phyloP scores from a whole-genome alignment of 805 yeast species.

The Sporopachydermia lactativora region DNA sequence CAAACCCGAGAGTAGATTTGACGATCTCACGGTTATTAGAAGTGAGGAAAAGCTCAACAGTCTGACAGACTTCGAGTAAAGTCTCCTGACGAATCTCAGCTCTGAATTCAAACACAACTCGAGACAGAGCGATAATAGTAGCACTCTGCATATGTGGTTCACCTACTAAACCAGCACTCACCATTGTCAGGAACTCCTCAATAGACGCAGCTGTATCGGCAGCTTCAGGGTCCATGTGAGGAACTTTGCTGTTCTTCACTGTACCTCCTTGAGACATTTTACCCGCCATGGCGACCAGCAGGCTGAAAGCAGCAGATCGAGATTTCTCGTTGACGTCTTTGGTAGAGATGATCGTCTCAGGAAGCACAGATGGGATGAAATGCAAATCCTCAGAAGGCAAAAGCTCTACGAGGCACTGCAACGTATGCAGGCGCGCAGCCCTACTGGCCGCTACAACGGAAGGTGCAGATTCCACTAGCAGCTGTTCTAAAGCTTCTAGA shows the following conservation, averaged over 20 bases:
- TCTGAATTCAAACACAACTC: conserved; percentile 78
- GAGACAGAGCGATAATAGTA: conserved; percentile 79
- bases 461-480: conserved; percentile 43
- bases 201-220: conserved; percentile 58
- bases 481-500: conserved; percentile 42
- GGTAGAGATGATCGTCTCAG: conserved; percentile 82
- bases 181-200: conserved; percentile 80
- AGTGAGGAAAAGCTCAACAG: conserved; percentile 81
- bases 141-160: conserved; percentile 96
- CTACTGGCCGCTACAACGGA: conserved; percentile 60
- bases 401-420: conserved; percentile 42
- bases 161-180: conserved; percentile 93
- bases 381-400: conserved; percentile 53
- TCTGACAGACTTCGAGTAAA: conserved; percentile 63
- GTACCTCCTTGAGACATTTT: conserved; percentile 55
- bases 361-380: conserved; percentile 69
- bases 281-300: conserved; percentile 68
- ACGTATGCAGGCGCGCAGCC: conserved; percentile 61
- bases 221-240: conserved; percentile 47
- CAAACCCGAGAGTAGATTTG: conserved; percentile 86
- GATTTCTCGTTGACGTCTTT: conserved; percentile 90
- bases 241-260: conserved; percentile 48
- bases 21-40: conserved; percentile 89
- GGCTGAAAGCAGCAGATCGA: conserved; percentile 63
- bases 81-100: conserved; percentile 43